Base-by-base conservation (phyloP, 352 stramenopile genomes). In the Phytophthora pseudosyringae region DNA sequence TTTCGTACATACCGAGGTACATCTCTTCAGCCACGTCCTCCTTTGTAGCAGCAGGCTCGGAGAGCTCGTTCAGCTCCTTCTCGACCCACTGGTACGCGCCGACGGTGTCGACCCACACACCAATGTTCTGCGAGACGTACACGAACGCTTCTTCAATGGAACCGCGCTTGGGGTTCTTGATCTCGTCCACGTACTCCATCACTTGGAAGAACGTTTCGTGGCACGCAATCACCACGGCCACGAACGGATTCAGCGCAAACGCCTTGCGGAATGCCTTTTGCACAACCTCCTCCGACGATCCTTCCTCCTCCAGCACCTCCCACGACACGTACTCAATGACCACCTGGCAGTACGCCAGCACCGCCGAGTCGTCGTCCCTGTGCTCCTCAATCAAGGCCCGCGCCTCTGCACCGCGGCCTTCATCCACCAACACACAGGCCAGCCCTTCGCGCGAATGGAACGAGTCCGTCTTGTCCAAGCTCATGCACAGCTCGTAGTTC, bases 311-410 rank as follows among this genome's bases (percentile, higher is more conserved):
- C 18, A 95, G 71, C 47, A 95, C 88, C 60, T 95, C 88, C 88
- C 88, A 95, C 18, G 83, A 93, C 36, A 95, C 85, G 70, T 95
- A 95, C 61, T 95, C 88, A 35, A 95, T 75, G 31, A 95, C 86
- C 44, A 94, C 86, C 29, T 80, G 83, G 50, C 86, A 94, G 59
- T 94, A 95, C 26, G 87, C 88, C 5, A 95, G 64, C 53, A 95
- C 75, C 1, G 84, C 79, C 35, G 88, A 92, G 11, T 75, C 44
- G 11, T 81, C 61, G 29, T 73, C 70, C 26, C 67, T 63, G 67
- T 89, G 85, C 40, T 86, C 67, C 18, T 94, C 86, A 51, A 95
- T 81, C 38, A 94, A 58, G 18, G 59, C 75, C 3, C 88, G 80
- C 5, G 86, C 88, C 51, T 95, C 85, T 4, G 72, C 84, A 15